Conservation (phyloP, 179 eudicot species). For the Beta lomatogona region DNA sequence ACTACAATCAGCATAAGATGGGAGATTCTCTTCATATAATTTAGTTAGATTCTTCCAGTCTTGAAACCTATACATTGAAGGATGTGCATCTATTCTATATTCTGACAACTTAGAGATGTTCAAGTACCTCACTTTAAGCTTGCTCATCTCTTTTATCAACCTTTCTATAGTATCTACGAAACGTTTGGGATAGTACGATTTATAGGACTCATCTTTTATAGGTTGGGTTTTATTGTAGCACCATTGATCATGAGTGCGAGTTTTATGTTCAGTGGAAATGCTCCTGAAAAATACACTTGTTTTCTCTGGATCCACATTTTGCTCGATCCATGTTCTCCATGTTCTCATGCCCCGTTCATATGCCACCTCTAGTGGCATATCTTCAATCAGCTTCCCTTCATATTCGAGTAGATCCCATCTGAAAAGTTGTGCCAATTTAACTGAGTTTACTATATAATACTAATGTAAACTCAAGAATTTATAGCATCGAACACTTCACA, state of each 20-base stretch:
- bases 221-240: slow-evolving; percentile 44
- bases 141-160: slow-evolving; percentile 7
- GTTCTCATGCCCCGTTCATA: slow-evolving; percentile 38
- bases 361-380: slow-evolving; percentile 37
- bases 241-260: slow-evolving; percentile 12
- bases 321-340: slow-evolving; percentile 40
- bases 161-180: slow-evolving; percentile 25
- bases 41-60: slow-evolving; percentile 24
- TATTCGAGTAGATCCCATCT: slow-evolving; percentile 44
- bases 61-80: slow-evolving; percentile 32
- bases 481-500: too few species aligned
- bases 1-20: slow-evolving; percentile 39
- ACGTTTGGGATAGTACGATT: slow-evolving; percentile 15
- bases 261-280: slow-evolving; percentile 36
- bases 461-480: too few species aligned
- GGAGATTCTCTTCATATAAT: slow-evolving; percentile 12
- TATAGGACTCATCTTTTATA: slow-evolving; percentile 33
- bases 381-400: slow-evolving; percentile 27
- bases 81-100: slow-evolving; percentile 47
- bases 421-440: not conserved
- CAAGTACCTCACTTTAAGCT: slow-evolving; percentile 31
- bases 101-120: slow-evolving; percentile 38
- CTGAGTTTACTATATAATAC: not conserved
- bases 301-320: slow-evolving; percentile 35
- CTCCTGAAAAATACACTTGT: slow-evolving; percentile 42